A percentile compares a stretch with the other conserved stretches of the same genome.
phyloP scores from a whole-genome alignment of 331 rosid species.

The Pyrus hybrid region DNA sequence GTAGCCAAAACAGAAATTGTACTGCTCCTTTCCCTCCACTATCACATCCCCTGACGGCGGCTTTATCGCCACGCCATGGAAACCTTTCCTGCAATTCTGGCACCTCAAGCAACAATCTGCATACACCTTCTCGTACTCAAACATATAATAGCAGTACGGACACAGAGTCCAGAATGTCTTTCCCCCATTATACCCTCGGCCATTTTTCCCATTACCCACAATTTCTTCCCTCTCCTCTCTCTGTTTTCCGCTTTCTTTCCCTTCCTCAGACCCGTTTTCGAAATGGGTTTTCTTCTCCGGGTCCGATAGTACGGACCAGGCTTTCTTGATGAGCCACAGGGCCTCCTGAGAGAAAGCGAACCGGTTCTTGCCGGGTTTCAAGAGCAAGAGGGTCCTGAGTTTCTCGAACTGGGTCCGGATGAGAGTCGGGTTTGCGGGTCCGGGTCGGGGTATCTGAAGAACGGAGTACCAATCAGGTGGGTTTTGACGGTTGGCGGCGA shows the following conservation, averaged over 20 bases:
- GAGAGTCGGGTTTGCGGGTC: not conserved
- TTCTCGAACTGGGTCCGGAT: slow-evolving; percentile 17
- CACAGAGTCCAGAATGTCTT: slow-evolving; percentile 39
- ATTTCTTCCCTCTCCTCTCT: not conserved
- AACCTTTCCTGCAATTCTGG: slow-evolving; percentile 37
- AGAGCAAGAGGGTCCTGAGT: slow-evolving; percentile 12
- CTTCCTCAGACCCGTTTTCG: slow-evolving; percentile 3
- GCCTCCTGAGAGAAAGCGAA: slow-evolving; percentile 18
- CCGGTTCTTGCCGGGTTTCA: slow-evolving; percentile 7
- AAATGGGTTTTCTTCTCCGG: slow-evolving; percentile 11
- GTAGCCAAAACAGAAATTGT: slow-evolving; percentile 30
- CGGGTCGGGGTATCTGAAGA: slow-evolving; percentile 15
- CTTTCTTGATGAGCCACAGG: slow-evolving; percentile 8
- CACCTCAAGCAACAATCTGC: slow-evolving; percentile 52
- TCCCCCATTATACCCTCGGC: not conserved
- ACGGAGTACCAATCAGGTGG: slow-evolving; percentile 23
- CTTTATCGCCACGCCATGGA: slow-evolving; percentile 51
- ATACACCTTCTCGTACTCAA: slow-evolving; percentile 39
- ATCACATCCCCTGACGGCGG: slow-evolving; percentile 29
- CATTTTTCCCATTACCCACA: not conserved
- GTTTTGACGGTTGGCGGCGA: not conserved
- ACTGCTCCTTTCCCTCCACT: slow-evolving; percentile 48
- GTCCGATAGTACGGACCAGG: slow-evolving; percentile 22
- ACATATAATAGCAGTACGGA: slow-evolving; percentile 35
- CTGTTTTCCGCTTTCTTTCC: not conserved